Evolutionary conservation across 1,284 basidiomycete genomes (phyloP).

Genomic region (Schizopora paradoxa): DNA sequence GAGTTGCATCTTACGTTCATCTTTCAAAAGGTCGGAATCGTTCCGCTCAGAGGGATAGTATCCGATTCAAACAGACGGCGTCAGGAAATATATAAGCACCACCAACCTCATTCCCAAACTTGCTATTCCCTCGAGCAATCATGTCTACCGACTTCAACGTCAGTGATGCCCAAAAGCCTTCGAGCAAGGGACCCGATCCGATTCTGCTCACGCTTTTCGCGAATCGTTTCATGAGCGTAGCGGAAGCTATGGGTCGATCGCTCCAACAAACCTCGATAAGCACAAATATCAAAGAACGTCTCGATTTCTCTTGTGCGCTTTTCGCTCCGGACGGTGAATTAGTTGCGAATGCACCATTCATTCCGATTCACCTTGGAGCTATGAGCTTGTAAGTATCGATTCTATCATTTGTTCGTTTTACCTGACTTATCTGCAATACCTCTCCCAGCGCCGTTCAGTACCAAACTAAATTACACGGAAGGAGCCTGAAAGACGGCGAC

Average conservation of each 20-base stretch:
- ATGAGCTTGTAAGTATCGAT: slow-evolving; percentile 74
- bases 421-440: not conserved
- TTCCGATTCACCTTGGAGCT: slow-evolving; percentile 74
- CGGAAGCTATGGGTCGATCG: slow-evolving; percentile 89
- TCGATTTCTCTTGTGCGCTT: slow-evolving; percentile 87
- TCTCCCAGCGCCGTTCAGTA: slow-evolving; percentile 77
- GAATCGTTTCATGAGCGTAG: slow-evolving; percentile 89
- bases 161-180: too few species aligned
- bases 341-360: slow-evolving; percentile 87
- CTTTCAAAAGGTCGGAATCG: too few species aligned
- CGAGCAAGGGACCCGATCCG: slow-evolving; percentile 57
- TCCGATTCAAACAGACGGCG: too few species aligned
- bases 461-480: slow-evolving; percentile 74
- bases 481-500: slow-evolving; percentile 74
- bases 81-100: too few species aligned
- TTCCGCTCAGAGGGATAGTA: too few species aligned
- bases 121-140: too few species aligned
- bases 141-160: too few species aligned
- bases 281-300: slow-evolving; percentile 86
- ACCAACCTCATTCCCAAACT: too few species aligned
- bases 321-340: slow-evolving; percentile 89
- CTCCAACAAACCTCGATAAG: slow-evolving; percentile 88
- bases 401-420: not conserved
- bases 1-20: too few species aligned
- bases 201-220: slow-evolving; percentile 87